These are phyloP conservation scores for Kwoniella newhampshirensis DNA, from an alignment of 768 basidiomycete species.

Conservation along the genomic window DNA sequence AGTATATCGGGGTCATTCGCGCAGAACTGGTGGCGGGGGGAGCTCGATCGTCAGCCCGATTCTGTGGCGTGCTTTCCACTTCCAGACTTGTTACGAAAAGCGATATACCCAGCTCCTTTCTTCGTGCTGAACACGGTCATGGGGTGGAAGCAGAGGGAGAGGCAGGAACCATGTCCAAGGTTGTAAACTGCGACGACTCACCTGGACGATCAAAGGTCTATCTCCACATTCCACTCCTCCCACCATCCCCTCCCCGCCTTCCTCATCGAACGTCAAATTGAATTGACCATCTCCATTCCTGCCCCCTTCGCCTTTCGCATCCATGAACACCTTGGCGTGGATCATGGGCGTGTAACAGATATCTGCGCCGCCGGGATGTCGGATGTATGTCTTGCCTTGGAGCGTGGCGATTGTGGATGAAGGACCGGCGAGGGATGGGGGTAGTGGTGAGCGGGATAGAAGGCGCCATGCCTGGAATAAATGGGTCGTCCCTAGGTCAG, in stretches of 20 bases:
- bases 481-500: too few relatives aligned
- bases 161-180: background rate
- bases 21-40: slow-evolving; percentile 77
- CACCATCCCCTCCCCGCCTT: slow-evolving; percentile 62
- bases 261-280: slow-evolving; percentile 65
- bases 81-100: too few relatives aligned
- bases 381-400: slow-evolving; percentile 12
- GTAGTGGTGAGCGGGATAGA: slow-evolving; percentile 61
- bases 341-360: slow-evolving; percentile 98
- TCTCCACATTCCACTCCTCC: slow-evolving; percentile 58
- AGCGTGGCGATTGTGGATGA: slow-evolving; percentile 18
- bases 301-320: slow-evolving; percentile 3
- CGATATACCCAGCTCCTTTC: too few relatives aligned
- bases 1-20: slow-evolving; percentile 81
- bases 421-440: slow-evolving; percentile 37
- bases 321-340: slow-evolving; percentile 66
- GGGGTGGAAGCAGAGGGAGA: too few relatives aligned
- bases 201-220: slow-evolving; percentile 80
- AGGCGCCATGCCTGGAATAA: slow-evolving; percentile 83
- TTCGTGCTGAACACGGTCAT: background rate
- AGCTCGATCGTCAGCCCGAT: too few relatives aligned
- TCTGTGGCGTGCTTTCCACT: too few relatives aligned
- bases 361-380: slow-evolving; percentile 55
- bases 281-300: slow-evolving; percentile 40
- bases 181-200: slow-evolving; percentile 22